Evolutionary conservation across 78 protist genomes (phyloP).

Genomic region (Dictyostelium capitatum): DNA sequence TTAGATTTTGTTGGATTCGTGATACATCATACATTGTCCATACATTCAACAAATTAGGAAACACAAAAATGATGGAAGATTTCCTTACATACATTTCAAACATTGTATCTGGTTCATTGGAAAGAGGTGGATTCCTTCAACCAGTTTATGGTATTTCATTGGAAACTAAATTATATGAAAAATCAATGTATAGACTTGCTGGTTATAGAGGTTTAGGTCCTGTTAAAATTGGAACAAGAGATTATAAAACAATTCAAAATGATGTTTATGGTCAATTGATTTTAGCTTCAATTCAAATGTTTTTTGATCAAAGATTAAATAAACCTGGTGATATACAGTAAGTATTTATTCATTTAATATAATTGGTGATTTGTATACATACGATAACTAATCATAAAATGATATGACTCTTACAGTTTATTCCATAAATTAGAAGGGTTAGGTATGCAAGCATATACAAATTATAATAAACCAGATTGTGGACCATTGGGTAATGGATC

Average conservation of each 20-base stretch:
- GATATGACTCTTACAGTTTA: slow-evolving; percentile 1
- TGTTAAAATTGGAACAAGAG: slow-evolving; percentile 81
- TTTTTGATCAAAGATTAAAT: slow-evolving; percentile 82
- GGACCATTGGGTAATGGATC: slow-evolving; percentile 70
- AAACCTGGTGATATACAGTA: slow-evolving; percentile 79
- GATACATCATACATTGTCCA: slow-evolving; percentile 73
- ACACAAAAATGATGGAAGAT: slow-evolving; percentile 83
- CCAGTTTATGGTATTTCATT: slow-evolving; percentile 84
- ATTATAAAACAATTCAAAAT: slow-evolving; percentile 47
- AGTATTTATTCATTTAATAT: neutral
- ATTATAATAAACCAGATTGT: slow-evolving; percentile 83
- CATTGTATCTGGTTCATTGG: slow-evolving; percentile 76
- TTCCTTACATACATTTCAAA: slow-evolving; percentile 79
- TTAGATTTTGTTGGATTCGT: slow-evolving; percentile 70
- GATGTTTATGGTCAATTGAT: slow-evolving; percentile 84
- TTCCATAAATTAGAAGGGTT: slow-evolving; percentile 79
- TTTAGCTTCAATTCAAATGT: slow-evolving; percentile 77
- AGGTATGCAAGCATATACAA: slow-evolving; percentile 73
- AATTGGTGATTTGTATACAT: neutral
- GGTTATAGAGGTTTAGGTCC: slow-evolving; percentile 89
- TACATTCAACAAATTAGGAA: slow-evolving; percentile 76
- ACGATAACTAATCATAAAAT: too few species aligned
- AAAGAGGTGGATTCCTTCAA: slow-evolving; percentile 73
- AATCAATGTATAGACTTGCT: slow-evolving; percentile 77
- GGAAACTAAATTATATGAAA: slow-evolving; percentile 77